These are phyloP conservation scores for Apiospora koreana DNA, from an alignment of 2,329 filamentous ascomycete species.

Conservation along the genomic window DNA sequence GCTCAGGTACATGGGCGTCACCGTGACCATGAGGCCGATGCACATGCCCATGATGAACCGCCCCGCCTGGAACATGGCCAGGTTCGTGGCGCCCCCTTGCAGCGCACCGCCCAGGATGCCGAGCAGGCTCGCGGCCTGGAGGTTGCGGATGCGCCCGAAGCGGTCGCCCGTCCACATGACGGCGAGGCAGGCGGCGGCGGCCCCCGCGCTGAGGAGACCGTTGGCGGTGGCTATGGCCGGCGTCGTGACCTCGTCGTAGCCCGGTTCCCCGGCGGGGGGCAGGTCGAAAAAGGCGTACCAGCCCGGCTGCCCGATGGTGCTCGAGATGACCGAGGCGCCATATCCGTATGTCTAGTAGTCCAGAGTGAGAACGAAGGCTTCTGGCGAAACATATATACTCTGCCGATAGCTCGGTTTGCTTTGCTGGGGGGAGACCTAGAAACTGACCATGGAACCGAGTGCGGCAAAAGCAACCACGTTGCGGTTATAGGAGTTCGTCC, in stretches of 20 bases:
- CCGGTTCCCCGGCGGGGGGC: slow-evolving; percentile 41
- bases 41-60: slow-evolving; percentile 41
- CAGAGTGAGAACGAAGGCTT: neutral
- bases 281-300: slow-evolving; percentile 53
- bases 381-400: neutral
- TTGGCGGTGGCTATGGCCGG: slow-evolving; percentile 49
- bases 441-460: neutral
- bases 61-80: slow-evolving; percentile 44
- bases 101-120: slow-evolving; percentile 44
- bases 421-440: neutral
- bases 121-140: slow-evolving; percentile 39
- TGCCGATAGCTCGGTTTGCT: neutral
- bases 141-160: slow-evolving; percentile 42
- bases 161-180: slow-evolving; percentile 43
- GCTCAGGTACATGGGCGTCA: slow-evolving; percentile 42
- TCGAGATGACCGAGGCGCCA: slow-evolving; percentile 49
- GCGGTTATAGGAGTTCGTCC: neutral
- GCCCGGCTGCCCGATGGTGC: slow-evolving; percentile 53
- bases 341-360: slow-evolving; percentile 49
- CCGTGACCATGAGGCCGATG: slow-evolving; percentile 39
- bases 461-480: neutral
- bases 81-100: slow-evolving; percentile 37
- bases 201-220: slow-evolving; percentile 49
- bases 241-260: slow-evolving; percentile 47
- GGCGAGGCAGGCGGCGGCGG: slow-evolving; percentile 46